These are phyloP conservation scores for Parasitella parasitica DNA, from an alignment of 371 early-diverging fungal genomes.

Conservation along the genomic window DNA sequence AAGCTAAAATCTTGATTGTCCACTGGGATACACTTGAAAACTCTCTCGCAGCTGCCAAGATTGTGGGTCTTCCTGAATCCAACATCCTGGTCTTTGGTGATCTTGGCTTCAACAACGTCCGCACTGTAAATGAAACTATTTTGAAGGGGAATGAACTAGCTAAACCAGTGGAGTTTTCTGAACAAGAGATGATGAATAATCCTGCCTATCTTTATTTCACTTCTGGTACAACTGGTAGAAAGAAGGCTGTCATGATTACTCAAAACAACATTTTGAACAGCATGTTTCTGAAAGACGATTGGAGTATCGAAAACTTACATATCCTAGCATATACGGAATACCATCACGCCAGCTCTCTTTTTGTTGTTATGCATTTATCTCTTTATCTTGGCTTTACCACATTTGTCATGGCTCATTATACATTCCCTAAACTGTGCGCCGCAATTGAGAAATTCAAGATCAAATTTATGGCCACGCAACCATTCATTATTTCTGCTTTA, in stretches of 20 bases:
- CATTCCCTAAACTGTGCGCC: slow-evolving; percentile 48
- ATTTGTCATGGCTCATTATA: slow-evolving; percentile 58
- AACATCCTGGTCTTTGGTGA: slow-evolving; percentile 57
- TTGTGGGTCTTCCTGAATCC: slow-evolving; percentile 45
- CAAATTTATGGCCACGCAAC: slow-evolving; percentile 61
- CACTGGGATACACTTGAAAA: slow-evolving; percentile 34
- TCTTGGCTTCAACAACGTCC: slow-evolving; percentile 18
- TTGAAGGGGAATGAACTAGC: slow-evolving; percentile 5
- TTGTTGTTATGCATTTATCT: background rate
- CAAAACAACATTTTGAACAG: background rate
- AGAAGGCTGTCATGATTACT: slow-evolving; percentile 21
- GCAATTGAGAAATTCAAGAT: slow-evolving; percentile 61
- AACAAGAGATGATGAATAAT: slow-evolving; percentile 9
- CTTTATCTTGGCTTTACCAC: background rate
- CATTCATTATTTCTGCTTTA: slow-evolving; percentile 55
- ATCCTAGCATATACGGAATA: slow-evolving; percentile 8
- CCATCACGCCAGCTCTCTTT: slow-evolving; percentile 18
- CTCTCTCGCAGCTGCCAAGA: slow-evolving; percentile 51
- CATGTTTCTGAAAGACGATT: background rate
- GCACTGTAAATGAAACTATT: slow-evolving; percentile 21
- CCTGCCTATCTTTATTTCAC: slow-evolving; percentile 28
- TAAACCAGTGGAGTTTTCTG: background rate
- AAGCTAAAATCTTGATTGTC: slow-evolving; percentile 41
- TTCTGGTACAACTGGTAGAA: slow-evolving; percentile 37
- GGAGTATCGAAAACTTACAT: background rate